These are phyloP conservation scores for Yamadazyma olivae DNA, from an alignment of 805 yeast genomes.

Conservation along the genomic window DNA sequence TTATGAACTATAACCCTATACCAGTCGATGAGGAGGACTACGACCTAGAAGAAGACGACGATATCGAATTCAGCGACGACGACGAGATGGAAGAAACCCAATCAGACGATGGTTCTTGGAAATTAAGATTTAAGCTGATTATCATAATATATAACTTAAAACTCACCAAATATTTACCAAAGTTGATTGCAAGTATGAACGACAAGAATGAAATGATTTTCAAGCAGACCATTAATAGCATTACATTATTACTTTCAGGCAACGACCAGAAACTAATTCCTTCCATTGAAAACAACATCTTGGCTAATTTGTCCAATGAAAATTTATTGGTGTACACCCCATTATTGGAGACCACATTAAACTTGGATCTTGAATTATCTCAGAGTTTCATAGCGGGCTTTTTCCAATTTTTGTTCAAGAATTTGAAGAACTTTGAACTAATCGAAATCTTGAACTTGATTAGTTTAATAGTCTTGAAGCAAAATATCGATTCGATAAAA, in stretches of 20 bases:
- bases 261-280: not conserved
- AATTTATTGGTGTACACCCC: conserved; percentile 6
- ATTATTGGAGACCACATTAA: conserved; percentile 9
- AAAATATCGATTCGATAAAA: not conserved
- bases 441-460: conserved; percentile 10
- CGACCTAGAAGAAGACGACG: conserved; percentile 34
- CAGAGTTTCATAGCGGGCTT: conserved; percentile 6
- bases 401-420: conserved; percentile 8
- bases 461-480: conserved; percentile 4
- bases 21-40: conserved; percentile 27
- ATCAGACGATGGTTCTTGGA: conserved; percentile 50
- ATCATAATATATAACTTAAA: conserved; percentile 23
- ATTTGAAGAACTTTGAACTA: conserved; percentile 10
- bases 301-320: conserved; percentile 16
- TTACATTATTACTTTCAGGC: conserved; percentile 21
- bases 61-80: conserved; percentile 39
- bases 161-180: conserved; percentile 21
- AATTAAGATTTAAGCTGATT: conserved; percentile 53
- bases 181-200: conserved; percentile 16
- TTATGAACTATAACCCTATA: conserved; percentile 32
- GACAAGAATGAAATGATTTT: conserved; percentile 52
- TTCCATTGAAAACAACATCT: conserved; percentile 21
- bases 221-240: conserved; percentile 44
- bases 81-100: conserved; percentile 42
- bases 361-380: conserved; percentile 4